Conservation (phyloP, 305 asterid species). For the Caryopteris hybrid region DNA sequence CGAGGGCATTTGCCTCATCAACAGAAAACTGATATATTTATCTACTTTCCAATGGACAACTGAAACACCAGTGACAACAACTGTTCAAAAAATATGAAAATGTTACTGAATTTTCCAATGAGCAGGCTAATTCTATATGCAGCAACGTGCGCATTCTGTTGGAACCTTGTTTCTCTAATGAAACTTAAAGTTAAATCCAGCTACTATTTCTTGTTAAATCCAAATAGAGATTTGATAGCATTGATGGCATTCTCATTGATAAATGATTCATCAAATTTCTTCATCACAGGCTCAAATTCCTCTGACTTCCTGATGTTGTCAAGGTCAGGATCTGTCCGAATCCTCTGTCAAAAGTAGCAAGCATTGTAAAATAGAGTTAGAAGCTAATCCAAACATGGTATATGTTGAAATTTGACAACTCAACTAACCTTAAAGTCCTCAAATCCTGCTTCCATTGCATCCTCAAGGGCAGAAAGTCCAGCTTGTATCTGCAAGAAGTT, state of each 20-base stretch:
- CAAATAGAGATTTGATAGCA: conserved; percentile 85
- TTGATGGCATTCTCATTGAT: conserved; percentile 92
- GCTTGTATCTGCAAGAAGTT: conserved; percentile 63
- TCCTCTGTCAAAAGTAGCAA: conserved; percentile 53
- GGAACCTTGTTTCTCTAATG: neutral
- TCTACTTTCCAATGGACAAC: conserved; percentile 2
- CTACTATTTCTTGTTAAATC: conserved; percentile 68
- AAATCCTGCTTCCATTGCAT: conserved; percentile 77
- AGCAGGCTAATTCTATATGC: conserved; percentile 13
- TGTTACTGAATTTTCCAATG: conserved; percentile 3
- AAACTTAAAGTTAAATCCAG: neutral
- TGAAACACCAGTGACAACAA: neutral
- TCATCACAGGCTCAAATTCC: conserved; percentile 72
- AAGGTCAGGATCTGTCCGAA: conserved; percentile 89
- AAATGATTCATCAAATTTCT: conserved; percentile 82
- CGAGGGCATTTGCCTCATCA: neutral
- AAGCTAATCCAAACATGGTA: neutral
- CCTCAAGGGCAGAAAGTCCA: conserved; percentile 81
- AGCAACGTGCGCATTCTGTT: neutral
- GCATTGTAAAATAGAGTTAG: neutral
- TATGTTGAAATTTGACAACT: neutral
- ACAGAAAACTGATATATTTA: conserved; percentile 12
- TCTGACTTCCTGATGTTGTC: conserved; percentile 60
- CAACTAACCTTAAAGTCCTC: conserved; percentile 78
- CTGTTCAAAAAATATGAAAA: conserved; percentile 5